These are phyloP conservation scores for Rhytidhysteron rufulum DNA, from an alignment of 2,329 filamentous ascomycete genomes.

Conservation along the genomic window DNA sequence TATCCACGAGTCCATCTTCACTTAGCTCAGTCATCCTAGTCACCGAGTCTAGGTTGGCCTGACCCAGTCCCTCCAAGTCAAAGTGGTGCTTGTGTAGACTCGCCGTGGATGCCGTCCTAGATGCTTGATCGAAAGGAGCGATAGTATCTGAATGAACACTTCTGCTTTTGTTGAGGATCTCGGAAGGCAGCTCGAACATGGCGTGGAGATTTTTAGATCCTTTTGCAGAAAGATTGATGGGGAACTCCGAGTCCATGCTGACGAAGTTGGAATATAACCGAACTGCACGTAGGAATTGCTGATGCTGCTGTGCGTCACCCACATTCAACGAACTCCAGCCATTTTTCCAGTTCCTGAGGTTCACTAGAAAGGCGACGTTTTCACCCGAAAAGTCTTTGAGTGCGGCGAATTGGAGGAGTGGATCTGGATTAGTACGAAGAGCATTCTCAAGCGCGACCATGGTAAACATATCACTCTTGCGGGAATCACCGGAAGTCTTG, in stretches of 20 bases:
- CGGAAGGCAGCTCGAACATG: slow-evolving; percentile 22
- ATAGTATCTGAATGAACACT: slow-evolving; percentile 15
- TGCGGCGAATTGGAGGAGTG: slow-evolving; percentile 29
- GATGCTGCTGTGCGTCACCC: slow-evolving; percentile 18
- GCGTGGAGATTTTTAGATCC: slow-evolving; percentile 24
- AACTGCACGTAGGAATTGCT: slow-evolving; percentile 25
- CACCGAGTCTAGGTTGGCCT: slow-evolving; percentile 24
- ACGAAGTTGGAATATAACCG: slow-evolving; percentile 32
- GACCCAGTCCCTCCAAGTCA: slow-evolving; percentile 24
- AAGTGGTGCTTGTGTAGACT: slow-evolving; percentile 13
- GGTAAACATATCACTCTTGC: slow-evolving; percentile 28
- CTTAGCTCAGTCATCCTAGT: slow-evolving; percentile 16
- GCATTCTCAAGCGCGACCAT: slow-evolving; percentile 32
- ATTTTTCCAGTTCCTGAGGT: slow-evolving; percentile 30
- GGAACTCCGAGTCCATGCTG: slow-evolving; percentile 31
- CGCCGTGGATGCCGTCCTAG: slow-evolving; percentile 16
- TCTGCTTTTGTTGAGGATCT: slow-evolving; percentile 14
- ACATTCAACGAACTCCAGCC: slow-evolving; percentile 22
- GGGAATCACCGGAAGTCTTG: slow-evolving; percentile 21
- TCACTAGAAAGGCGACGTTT: slow-evolving; percentile 32
- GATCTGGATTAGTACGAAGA: slow-evolving; percentile 24
- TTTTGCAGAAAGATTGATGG: slow-evolving; percentile 30
- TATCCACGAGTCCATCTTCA: slow-evolving; percentile 14
- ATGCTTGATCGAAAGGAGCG: slow-evolving; percentile 25
- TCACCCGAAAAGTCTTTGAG: slow-evolving; percentile 33